Conservation (phyloP, 768 basidiomycete species). For the Cystobasidium onofrii region DNA sequence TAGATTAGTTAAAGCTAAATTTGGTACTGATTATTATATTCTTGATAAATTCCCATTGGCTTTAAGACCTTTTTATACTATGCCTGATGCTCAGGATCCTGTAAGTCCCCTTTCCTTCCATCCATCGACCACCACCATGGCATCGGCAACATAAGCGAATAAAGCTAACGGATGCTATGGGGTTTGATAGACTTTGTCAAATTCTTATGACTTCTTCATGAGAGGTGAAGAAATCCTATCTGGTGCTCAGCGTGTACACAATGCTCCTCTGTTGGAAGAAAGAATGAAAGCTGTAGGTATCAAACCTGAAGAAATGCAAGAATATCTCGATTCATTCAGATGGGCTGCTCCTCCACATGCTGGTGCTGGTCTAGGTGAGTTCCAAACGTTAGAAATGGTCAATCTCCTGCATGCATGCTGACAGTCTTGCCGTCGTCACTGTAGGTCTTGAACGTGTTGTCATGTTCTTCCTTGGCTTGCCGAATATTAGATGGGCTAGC, state of each 20-base stretch:
- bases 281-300: constrained; percentile 81
- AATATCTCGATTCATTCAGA: constrained; percentile 87
- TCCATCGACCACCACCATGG: too few relatives aligned
- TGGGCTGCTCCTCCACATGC: constrained; percentile 93
- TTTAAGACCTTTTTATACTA: constrained; percentile 96
- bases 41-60: constrained; percentile 97
- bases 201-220: constrained; percentile 99
- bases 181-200: constrained; percentile 66
- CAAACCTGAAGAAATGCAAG: constrained; percentile 82
- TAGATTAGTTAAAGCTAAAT: constrained; percentile 77
- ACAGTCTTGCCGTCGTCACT: too few relatives aligned
- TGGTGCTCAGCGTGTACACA: constrained; percentile 95
- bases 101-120: constrained; percentile 50
- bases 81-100: constrained; percentile 88
- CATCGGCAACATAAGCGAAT: too few relatives aligned
- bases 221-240: constrained; percentile 97
- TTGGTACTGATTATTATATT: constrained; percentile 97
- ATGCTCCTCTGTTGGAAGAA: constrained; percentile 67
- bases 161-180: background rate
- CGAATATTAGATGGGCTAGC: constrained; percentile 85
- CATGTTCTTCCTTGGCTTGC: constrained; percentile 95
- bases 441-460: constrained; percentile 49
- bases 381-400: background rate
- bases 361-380: constrained; percentile 77
- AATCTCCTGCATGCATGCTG: too few relatives aligned